phyloP scores from a whole-genome alignment of 306 rosid species.

The Trifolium repens region DNA sequence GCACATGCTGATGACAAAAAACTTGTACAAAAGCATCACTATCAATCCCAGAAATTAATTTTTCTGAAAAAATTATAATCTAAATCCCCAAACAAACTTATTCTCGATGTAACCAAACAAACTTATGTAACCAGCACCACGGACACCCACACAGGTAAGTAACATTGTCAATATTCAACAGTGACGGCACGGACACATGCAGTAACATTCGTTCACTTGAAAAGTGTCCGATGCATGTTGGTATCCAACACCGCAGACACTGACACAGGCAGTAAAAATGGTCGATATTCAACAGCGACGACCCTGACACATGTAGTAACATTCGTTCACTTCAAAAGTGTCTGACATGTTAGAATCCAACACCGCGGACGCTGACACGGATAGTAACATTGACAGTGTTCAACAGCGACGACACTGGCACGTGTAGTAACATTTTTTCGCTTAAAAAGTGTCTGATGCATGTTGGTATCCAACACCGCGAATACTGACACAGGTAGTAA shows the following conservation, averaged over 20 bases:
- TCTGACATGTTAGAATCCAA: no score
- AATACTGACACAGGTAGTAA: neutral
- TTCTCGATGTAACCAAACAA: neutral
- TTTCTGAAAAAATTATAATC: neutral
- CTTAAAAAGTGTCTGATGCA: no score
- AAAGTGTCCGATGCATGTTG: no score
- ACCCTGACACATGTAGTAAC: neutral
- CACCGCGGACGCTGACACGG: no score
- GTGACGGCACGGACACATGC: neutral
- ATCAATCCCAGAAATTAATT: constrained; percentile 6
- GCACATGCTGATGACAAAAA: neutral
- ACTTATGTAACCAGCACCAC: neutral
- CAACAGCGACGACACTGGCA: neutral
- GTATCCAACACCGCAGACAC: neutral
- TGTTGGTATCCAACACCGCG: no score
- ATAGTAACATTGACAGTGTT: no score
- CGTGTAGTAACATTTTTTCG: neutral
- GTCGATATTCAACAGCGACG: no score
- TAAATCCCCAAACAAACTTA: neutral
- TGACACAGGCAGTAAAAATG: neutral
- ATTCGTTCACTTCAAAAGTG: neutral
- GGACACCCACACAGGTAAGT: neutral
- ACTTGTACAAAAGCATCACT: neutral
- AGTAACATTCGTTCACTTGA: neutral
- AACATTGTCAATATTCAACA: no score